These are phyloP conservation scores for Trichoderma polysporum DNA, from an alignment of 2,329 filamentous ascomycete species.

Conservation along the genomic window DNA sequence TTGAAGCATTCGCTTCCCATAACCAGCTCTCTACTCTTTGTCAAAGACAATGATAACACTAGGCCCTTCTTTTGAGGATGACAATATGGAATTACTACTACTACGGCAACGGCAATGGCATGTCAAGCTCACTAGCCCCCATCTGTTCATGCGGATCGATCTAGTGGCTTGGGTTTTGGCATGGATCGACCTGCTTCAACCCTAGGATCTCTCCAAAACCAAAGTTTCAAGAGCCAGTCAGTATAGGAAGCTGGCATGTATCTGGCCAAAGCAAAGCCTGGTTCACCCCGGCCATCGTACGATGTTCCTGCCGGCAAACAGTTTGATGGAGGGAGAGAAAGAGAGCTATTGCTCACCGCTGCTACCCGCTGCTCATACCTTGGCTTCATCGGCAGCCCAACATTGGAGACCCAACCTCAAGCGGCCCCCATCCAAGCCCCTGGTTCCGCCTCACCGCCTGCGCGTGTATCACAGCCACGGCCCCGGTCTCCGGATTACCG, in stretches of 20 bases:
- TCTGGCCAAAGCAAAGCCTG: neutral
- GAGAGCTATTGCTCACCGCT: constrained; percentile 10
- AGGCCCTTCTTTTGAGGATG: neutral
- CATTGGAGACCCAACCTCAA: constrained; percentile 6
- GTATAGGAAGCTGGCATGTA: neutral
- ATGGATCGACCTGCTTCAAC: neutral
- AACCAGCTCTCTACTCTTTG: neutral
- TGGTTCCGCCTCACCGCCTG: constrained; percentile 19
- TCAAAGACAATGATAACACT: neutral
- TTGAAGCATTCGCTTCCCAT: neutral
- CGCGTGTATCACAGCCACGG: constrained; percentile 13
- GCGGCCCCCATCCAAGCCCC: neutral
- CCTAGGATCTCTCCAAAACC: neutral
- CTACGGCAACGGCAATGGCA: neutral
- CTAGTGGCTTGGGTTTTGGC: neutral
- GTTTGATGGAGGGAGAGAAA: neutral
- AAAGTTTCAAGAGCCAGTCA: neutral
- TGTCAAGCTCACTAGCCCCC: neutral
- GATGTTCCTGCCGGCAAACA: neutral
- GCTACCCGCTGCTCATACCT: constrained; percentile 2
- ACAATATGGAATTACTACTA: neutral
- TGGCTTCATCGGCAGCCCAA: constrained; percentile 6
- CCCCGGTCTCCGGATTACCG: constrained; percentile 23
- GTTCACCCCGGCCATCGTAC: neutral
- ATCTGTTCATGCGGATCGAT: constrained; percentile 17